Percentiles rank a stretch among this genome's conserved stretches.
Evolutionary conservation across 1,139 yeast species (phyloP).

Genomic region (Hansenula sp.): DNA sequence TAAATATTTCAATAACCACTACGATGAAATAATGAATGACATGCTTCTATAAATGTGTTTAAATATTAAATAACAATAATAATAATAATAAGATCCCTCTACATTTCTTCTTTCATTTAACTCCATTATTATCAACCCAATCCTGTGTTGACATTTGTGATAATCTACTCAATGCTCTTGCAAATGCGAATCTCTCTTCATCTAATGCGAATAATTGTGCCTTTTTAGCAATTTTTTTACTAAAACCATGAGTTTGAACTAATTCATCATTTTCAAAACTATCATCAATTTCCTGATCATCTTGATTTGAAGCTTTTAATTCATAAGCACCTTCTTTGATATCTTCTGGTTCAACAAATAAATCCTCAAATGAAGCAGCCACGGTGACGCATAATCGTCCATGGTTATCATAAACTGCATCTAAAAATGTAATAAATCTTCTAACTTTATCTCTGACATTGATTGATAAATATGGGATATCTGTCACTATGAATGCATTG

Average conservation of each 20-base stretch:
- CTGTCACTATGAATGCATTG: constrained; percentile 79
- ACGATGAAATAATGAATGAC: too few relatives aligned
- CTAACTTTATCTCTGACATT: constrained; percentile 80
- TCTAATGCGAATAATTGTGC: constrained; percentile 82
- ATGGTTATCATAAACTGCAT: constrained; percentile 90
- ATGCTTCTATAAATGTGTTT: too few relatives aligned
- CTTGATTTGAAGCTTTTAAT: constrained; percentile 24
- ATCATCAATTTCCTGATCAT: constrained; percentile 11
- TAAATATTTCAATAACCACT: too few relatives aligned
- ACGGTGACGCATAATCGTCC: constrained; percentile 86
- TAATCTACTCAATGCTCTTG: constrained; percentile 85
- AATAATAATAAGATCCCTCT: too few relatives aligned
- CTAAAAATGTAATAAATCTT: constrained; percentile 87
- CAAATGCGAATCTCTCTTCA: constrained; percentile 95
- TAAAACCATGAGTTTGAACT: constrained; percentile 69
- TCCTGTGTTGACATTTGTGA: constrained; percentile 92
- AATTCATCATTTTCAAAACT: constrained; percentile 48
- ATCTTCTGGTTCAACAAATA: constrained; percentile 82
- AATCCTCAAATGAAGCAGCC: constrained; percentile 76
- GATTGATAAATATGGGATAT: constrained; percentile 80
- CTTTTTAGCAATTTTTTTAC: constrained; percentile 67
- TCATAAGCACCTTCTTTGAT: constrained; percentile 51
- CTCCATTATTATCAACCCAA: constrained; percentile 62
- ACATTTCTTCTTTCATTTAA: constrained; percentile 8
- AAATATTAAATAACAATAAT: too few relatives aligned